Conservation (phyloP, 2,329 filamentous ascomycete genomes). For the Neofusicoccum umdonicola region DNA sequence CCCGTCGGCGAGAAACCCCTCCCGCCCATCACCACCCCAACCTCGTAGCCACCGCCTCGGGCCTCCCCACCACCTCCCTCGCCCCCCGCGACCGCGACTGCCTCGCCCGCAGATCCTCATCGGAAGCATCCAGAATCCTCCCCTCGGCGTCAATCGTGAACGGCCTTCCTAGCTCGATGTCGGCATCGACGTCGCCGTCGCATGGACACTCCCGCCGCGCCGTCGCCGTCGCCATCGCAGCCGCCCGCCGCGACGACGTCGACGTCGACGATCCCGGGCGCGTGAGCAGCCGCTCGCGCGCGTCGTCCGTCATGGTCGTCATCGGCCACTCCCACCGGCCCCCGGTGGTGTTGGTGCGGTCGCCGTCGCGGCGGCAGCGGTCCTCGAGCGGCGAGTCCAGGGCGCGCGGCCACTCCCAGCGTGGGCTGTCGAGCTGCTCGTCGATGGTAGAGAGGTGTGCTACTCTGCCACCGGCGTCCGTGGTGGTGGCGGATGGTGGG, state of each 20-base stretch:
- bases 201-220: neutral
- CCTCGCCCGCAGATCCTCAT: neutral
- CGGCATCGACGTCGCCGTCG: neutral
- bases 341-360: neutral
- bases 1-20: too few species aligned
- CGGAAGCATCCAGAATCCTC: neutral
- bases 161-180: neutral
- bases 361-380: neutral
- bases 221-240: too few species aligned
- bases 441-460: too few species aligned
- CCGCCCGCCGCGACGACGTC: too few species aligned
- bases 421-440: neutral
- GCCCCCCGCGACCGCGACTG: too few species aligned
- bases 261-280: neutral
- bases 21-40: too few species aligned
- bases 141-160: neutral
- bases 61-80: too few species aligned
- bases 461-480: too few species aligned
- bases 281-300: neutral
- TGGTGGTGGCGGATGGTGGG: too few species aligned
- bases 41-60: too few species aligned
- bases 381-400: neutral
- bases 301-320: neutral
- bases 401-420: neutral
- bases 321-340: neutral